phyloP scores from a whole-genome alignment of 2,329 filamentous ascomycete species.

The Monosporascus cannonballus region DNA sequence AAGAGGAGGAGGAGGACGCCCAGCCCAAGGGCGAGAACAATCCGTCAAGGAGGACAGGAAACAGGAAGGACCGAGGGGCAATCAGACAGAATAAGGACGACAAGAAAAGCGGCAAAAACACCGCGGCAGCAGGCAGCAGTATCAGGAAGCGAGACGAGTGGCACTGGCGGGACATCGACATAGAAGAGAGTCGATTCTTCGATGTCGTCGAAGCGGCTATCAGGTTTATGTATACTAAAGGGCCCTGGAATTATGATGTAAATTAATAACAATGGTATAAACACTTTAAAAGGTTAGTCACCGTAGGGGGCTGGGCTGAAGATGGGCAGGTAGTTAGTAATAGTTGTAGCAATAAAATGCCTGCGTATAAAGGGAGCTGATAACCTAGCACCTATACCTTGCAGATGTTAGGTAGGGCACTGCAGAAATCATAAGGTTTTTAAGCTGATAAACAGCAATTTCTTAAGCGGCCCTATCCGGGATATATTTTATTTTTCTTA shows the following conservation, averaged over 20 bases:
- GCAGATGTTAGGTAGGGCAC: too few species aligned
- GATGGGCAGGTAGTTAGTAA: too few species aligned
- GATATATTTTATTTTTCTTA: too few species aligned
- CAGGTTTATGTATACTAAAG: constrained; percentile 7
- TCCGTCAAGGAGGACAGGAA: not conserved
- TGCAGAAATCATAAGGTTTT: too few species aligned
- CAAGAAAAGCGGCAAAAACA: not conserved
- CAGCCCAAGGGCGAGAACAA: not conserved
- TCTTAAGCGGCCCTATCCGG: too few species aligned
- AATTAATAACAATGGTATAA: not conserved
- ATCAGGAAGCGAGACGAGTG: constrained; percentile 16
- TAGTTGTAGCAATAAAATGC: too few species aligned
- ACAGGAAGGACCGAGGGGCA: not conserved
- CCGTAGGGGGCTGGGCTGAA: too few species aligned
- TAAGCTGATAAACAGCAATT: too few species aligned
- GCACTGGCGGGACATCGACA: constrained; percentile 6
- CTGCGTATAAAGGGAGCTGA: too few species aligned
- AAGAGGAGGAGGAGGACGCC: not conserved
- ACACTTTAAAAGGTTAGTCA: too few species aligned
- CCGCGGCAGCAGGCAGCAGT: not conserved
- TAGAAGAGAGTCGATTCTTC: constrained; percentile 4
- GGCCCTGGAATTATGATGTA: constrained; percentile 6
- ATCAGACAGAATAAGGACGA: not conserved
- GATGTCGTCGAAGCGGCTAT: constrained; percentile 7
- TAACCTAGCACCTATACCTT: too few species aligned